Percentiles rank a stretch among this genome's conserved stretches.
These are phyloP conservation scores for Begonia fuchsioides DNA, from an alignment of 306 rosid species.

Conservation along the genomic window DNA sequence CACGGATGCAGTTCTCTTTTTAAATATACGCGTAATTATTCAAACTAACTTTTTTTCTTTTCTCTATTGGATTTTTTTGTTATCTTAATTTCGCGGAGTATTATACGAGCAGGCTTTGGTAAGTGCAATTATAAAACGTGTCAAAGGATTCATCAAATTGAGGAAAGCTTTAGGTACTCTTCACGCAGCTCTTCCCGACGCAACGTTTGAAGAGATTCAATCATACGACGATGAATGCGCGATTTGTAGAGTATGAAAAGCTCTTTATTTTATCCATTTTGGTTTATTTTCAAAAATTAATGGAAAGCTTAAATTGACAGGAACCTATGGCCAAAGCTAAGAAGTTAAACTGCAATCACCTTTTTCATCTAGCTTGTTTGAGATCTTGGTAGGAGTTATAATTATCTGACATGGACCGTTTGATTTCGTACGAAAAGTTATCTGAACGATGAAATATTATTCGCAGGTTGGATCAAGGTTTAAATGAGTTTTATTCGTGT, in stretches of 20 bases:
- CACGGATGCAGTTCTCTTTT: constrained; percentile 75
- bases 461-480: constrained; percentile 96
- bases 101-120: constrained; percentile 62
- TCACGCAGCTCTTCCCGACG: constrained; percentile 97
- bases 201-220: constrained; percentile 73
- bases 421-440: background rate
- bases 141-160: constrained; percentile 60
- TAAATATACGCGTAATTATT: constrained; percentile 71
- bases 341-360: constrained; percentile 81
- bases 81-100: background rate
- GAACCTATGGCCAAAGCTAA: constrained; percentile 99
- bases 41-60: background rate
- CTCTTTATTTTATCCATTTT: constrained; percentile 8
- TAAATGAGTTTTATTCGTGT: constrained; percentile 74
- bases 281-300: constrained; percentile 1
- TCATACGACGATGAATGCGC: constrained; percentile 93
- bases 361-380: constrained; percentile 93
- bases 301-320: constrained; percentile 22
- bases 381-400: constrained; percentile 74
- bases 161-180: constrained; percentile 81
- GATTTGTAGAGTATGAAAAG: constrained; percentile 68
- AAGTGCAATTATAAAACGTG: constrained; percentile 69
- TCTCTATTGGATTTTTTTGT: background rate
- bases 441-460: constrained; percentile 13
- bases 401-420: background rate